Evolutionary conservation across 1,284 basidiomycete species (phyloP), one percentile per base, ranked within the genome.

Genomic region (Ganoderma boninense): DNA sequence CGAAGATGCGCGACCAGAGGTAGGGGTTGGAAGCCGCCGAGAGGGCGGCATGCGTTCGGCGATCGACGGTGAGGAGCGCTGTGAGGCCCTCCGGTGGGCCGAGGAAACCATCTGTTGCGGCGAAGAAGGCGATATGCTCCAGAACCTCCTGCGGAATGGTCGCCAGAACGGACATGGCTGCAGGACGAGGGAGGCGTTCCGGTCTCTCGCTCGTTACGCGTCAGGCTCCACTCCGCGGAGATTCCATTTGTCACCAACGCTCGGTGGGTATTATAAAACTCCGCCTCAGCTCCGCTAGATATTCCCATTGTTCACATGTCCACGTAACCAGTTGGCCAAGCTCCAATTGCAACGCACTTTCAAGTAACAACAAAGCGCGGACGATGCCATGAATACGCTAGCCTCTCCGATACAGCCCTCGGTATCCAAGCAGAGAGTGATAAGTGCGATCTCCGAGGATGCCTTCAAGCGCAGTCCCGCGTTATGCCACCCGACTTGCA

Each of bases 1-100:
- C 74, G 75, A 86, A 89, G 42, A 88, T 81, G 46, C 80, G 77
- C 4, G 83, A 82, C 77, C 87, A 87, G 43, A 88, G 79, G 18
- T 83, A 82, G 14, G 85, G 84, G 60, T 82, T 81, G 14, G 79
- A 72, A 32, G 74, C 63, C 35, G 81, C 73, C 2, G 82, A 80
- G 56, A 84, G 79, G n/a, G 78, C 75, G 18, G 71, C 65, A 72
- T 84, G 69, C 26, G 84, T 80, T 2, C 75, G 66, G 59, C 81
- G 80, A 68, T 81, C 84, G n/a, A 84, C 78, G 44, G 76, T 74
- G 67, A 87, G 80, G n/a, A 87, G 80, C 2, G 79, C 73, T 29
- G 77, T 65, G 67, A 84, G 71, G 8, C 77, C 75, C 16, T 74
- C 62, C 7, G 83, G 80, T 29, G 82, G 82, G n/a, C 79, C 78